Evolutionary conservation across 2,329 filamentous ascomycete genomes (phyloP), one percentile per base, ranked within the genome.

Genomic region (Verticillium nonalfalfae): DNA sequence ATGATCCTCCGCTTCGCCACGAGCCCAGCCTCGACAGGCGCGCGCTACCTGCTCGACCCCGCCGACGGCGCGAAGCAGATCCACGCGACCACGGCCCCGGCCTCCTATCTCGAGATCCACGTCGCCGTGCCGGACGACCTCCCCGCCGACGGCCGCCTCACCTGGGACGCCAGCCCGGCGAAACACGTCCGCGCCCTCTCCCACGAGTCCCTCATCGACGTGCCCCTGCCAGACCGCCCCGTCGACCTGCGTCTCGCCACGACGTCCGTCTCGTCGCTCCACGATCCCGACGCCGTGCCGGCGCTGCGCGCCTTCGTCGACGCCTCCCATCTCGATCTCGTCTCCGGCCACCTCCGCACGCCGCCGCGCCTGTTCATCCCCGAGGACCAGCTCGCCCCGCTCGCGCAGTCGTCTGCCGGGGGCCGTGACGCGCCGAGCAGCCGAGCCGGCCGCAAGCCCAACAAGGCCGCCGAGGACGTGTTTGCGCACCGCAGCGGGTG

Each of bases 191-290:
- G 74, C 5, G 73, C 77, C 50, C 68, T 85, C 34, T 69, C 71
- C 39, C 66, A 73, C n/a, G 68, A 69, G 1, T 72, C 71, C 60
- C 63, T 69, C n/a, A 65, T 70, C 58, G 81, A 85, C 65, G 68
- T 81, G 4, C 68, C 84, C 39, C 72, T 83, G 4, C 82, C 83
- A 1, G 61, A 67, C 0, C 72, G 76, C 36, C 73, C 71, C 57
- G 77, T 85, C 57, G 83, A 86, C 65, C 68, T 81, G 40, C 81
- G 81, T 50, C 63, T 85, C 54, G 70, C 70, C 1, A 78, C 81
- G 68, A 68, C 69, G 18, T 69, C 67, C 61, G 58, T 64, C 18
- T 68, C 79, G 13, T 60, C 64, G 11, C 72, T 69, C 35, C 36
- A 59, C 4, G 62, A 58, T 31, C 58, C 71, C 10, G 63, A 73